Evolutionary conservation across 78 protist species (phyloP).

Genomic region (Blattamonas nauphoetae): DNA sequence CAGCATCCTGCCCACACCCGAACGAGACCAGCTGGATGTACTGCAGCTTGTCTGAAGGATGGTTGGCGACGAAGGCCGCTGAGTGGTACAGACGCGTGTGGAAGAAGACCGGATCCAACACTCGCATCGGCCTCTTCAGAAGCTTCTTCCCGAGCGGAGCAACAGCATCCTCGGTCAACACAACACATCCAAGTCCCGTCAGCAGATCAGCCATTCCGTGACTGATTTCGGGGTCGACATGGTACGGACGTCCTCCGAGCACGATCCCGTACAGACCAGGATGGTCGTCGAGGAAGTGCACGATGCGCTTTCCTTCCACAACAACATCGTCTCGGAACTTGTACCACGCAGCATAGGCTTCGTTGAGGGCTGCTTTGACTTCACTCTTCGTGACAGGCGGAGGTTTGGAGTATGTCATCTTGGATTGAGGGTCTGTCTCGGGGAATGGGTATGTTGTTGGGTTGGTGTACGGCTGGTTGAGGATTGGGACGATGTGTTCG

Average conservation of each 20-base stretch:
- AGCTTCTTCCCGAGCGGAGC: neutral
- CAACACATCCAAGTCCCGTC: neutral
- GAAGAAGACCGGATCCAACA: slow-evolving; percentile 1
- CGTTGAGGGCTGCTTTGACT: neutral
- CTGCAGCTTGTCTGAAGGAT: neutral
- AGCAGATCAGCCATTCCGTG: slow-evolving; percentile 23
- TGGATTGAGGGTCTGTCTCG: neutral
- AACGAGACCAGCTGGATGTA: slow-evolving; percentile 28
- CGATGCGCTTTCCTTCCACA: neutral
- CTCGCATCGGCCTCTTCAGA: neutral
- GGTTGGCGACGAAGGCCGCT: neutral
- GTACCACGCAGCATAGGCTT: neutral
- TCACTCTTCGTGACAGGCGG: neutral
- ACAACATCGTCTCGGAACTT: neutral
- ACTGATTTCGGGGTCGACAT: slow-evolving; percentile 27
- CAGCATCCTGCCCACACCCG: slow-evolving; percentile 29
- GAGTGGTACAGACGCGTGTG: slow-evolving; percentile 1
- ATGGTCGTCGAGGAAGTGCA: neutral
- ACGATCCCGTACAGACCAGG: neutral
- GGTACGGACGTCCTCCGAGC: slow-evolving; percentile 26
- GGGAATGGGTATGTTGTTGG: neutral
- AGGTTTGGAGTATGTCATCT: neutral
- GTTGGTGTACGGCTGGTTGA: neutral
- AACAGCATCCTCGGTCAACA: slow-evolving; percentile 10
- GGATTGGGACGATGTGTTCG: neutral